Conservation (phyloP, 1,284 basidiomycete species). For the Leccinum pallidistipes region DNA sequence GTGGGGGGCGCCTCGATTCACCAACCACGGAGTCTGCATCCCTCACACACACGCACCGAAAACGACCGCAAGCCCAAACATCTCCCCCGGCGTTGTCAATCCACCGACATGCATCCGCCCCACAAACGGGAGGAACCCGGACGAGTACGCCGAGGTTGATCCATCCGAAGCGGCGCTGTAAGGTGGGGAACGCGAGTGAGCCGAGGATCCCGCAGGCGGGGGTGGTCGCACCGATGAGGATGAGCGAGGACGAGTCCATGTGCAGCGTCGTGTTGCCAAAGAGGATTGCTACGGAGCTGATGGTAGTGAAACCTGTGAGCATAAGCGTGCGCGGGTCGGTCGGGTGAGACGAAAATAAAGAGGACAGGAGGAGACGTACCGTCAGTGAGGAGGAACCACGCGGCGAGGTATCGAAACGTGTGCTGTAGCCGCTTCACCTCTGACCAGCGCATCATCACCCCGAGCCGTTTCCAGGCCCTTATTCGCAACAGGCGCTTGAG, state of each 20-base stretch:
- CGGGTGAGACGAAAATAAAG: background rate
- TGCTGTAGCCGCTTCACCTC: constrained; percentile 74
- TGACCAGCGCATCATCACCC: constrained; percentile 64
- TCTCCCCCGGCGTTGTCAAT: constrained; percentile 75
- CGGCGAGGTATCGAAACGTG: constrained; percentile 84
- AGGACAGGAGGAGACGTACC: constrained; percentile 45
- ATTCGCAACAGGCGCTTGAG: constrained; percentile 43
- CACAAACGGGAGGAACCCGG: constrained; percentile 61
- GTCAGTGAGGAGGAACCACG: constrained; percentile 92
- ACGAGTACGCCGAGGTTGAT: constrained; percentile 70
- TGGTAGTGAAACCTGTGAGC: constrained; percentile 70
- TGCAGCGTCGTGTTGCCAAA: constrained; percentile 81
- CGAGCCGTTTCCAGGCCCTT: constrained; percentile 64
- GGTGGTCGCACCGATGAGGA: constrained; percentile 70
- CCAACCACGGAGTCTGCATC: background rate
- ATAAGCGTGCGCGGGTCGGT: background rate
- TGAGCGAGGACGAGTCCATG: constrained; percentile 69
- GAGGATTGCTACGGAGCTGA: constrained; percentile 80
- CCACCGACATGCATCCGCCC: constrained; percentile 58
- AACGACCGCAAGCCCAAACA: constrained; percentile 80
- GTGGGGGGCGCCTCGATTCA: too few relatives aligned
- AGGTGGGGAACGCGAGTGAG: constrained; percentile 65
- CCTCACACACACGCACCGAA: constrained; percentile 54
- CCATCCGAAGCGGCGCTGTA: constrained; percentile 63
- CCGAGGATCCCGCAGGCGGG: constrained; percentile 73